These are phyloP conservation scores for Penicillium salamii DNA, from an alignment of 495 filamentous ascomycete genomes.

Conservation along the genomic window DNA sequence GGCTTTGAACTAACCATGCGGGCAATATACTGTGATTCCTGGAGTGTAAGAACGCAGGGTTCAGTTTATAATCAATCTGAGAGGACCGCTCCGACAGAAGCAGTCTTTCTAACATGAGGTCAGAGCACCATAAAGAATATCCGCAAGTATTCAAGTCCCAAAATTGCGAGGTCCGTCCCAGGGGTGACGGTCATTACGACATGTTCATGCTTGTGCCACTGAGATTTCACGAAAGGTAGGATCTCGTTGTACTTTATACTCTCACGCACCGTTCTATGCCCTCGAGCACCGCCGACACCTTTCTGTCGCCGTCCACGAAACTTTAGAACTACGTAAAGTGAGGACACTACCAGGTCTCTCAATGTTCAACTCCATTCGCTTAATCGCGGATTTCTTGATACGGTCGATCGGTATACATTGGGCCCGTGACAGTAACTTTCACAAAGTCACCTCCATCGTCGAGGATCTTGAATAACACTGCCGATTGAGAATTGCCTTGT, in stretches of 20 bases:
- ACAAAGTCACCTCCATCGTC: slow-evolving; percentile 4
- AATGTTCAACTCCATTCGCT: slow-evolving; percentile 12
- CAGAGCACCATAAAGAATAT: too few species aligned
- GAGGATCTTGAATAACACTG: neutral
- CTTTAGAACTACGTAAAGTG: slow-evolving; percentile 18
- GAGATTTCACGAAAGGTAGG: slow-evolving; percentile 15
- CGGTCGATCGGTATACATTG: slow-evolving; percentile 12
- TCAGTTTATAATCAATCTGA: too few species aligned
- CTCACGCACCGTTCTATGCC: too few species aligned
- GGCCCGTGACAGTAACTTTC: slow-evolving; percentile 9
- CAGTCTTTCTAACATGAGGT: too few species aligned
- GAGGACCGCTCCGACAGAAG: too few species aligned
- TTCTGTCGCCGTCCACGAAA: slow-evolving; percentile 29
- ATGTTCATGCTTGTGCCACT: slow-evolving; percentile 10
- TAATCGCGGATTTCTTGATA: slow-evolving; percentile 18
- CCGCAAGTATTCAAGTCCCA: too few species aligned
- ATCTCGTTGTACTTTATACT: slow-evolving; percentile 26
- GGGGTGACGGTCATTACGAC: slow-evolving; percentile 22
- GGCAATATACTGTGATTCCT: too few species aligned
- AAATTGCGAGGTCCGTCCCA: slow-evolving; percentile 26
- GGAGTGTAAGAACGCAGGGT: too few species aligned
- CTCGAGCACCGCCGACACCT: slow-evolving; percentile 22
- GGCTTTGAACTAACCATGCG: too few species aligned
- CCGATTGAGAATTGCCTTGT: slow-evolving; percentile 4
- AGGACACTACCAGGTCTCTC: slow-evolving; percentile 16